Conservation (phyloP, 306 rosid species). For the Potentilla sterilis region DNA sequence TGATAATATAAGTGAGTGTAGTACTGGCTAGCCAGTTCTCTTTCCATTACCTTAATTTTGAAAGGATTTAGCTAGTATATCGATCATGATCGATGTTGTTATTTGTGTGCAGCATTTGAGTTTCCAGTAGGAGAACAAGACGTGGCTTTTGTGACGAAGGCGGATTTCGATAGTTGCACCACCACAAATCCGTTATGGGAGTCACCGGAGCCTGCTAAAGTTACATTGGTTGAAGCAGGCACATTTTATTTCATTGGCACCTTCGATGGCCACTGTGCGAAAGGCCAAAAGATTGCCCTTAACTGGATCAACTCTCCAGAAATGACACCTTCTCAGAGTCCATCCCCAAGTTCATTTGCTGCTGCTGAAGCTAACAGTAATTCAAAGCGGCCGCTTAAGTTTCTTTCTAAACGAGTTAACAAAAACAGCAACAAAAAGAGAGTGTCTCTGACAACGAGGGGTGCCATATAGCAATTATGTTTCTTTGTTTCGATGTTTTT, state of each 20-base stretch:
- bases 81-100: neutral
- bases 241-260: conserved; percentile 34
- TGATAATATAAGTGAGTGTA: conserved; percentile 33
- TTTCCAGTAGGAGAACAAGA: neutral
- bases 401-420: neutral
- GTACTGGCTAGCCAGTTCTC: neutral
- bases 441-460: neutral
- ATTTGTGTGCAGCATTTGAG: neutral
- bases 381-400: neutral
- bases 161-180: neutral
- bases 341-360: neutral
- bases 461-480: neutral
- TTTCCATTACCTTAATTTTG: too few species aligned
- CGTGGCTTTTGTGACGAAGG: neutral
- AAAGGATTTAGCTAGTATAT: too few species aligned
- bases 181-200: too few species aligned
- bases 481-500: too few species aligned
- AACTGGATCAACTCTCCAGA: conserved; percentile 21
- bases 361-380: neutral
- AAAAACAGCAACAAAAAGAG: neutral
- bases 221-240: neutral
- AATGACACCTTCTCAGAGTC: neutral
- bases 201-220: neutral
- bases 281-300: conserved; percentile 50
- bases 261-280: conserved; percentile 32